Percentiles rank a stretch among this genome's conserved stretches.
Conservation (phyloP, 805 yeast species). For the Kodamaea laetipori region DNA sequence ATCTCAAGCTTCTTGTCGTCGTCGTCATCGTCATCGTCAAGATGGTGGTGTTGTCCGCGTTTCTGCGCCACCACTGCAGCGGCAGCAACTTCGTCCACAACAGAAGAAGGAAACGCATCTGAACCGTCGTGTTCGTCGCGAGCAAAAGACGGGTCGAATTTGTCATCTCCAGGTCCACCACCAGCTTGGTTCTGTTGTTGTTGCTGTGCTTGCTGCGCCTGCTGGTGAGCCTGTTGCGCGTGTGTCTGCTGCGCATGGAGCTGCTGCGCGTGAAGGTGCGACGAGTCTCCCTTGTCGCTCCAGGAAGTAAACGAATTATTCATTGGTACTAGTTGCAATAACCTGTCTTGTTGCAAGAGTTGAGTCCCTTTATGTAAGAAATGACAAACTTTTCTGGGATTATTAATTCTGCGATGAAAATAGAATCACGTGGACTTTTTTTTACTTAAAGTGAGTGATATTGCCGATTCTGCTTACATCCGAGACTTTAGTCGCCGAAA, state of each 20-base stretch:
- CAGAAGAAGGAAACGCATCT: constrained; percentile 23
- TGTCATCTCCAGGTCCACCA: constrained; percentile 20
- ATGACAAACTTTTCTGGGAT: constrained; percentile 11
- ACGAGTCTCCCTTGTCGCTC: constrained; percentile 25
- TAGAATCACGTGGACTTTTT: too few species aligned
- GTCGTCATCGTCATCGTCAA: constrained; percentile 10
- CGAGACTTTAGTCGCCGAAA: too few species aligned
- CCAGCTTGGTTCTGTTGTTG: constrained; percentile 11
- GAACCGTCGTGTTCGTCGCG: constrained; percentile 22
- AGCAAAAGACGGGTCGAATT: constrained; percentile 35
- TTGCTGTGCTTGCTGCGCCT: constrained; percentile 11
- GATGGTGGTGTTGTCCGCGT: constrained; percentile 10
- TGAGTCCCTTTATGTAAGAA: constrained; percentile 15
- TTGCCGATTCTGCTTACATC: not conserved
- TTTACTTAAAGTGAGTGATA: too few species aligned
- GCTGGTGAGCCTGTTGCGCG: constrained; percentile 14
- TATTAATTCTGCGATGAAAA: too few species aligned
- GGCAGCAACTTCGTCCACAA: constrained; percentile 28
- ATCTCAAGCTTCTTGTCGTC: constrained; percentile 15
- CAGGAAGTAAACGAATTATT: constrained; percentile 27
- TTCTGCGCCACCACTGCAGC: constrained; percentile 29
- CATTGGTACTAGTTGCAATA: constrained; percentile 19
- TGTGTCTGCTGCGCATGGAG: constrained; percentile 11
- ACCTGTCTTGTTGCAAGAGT: too few species aligned
- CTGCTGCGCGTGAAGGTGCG: constrained; percentile 12